Conservation (phyloP, 129 eudicot genomes). For the Centaurea solstitialis region DNA sequence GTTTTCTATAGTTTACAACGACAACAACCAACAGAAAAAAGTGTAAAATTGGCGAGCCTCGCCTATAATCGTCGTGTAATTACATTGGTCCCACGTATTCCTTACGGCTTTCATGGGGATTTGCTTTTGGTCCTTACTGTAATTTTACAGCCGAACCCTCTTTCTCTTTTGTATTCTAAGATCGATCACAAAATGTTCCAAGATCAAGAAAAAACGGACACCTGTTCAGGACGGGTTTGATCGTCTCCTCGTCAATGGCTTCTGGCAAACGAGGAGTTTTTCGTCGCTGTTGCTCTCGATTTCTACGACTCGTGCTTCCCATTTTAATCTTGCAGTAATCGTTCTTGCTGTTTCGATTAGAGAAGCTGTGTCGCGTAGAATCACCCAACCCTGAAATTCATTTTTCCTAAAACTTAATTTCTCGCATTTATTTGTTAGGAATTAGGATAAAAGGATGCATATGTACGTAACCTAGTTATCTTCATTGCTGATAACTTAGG, state of each 20-base stretch:
- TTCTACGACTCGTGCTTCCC: slow-evolving; percentile 97
- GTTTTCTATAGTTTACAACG: slow-evolving; percentile 26
- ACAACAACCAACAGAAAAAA: slow-evolving; percentile 11
- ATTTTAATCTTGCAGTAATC: slow-evolving; percentile 62
- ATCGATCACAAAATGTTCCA: background rate
- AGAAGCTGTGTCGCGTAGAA: slow-evolving; percentile 63
- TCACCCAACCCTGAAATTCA: slow-evolving; percentile 89
- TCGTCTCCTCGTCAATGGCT: slow-evolving; percentile 73
- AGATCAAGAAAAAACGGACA: background rate
- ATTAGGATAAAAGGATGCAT: background rate
- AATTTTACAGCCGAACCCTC: slow-evolving; percentile 23
- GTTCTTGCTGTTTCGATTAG: slow-evolving; percentile 79
- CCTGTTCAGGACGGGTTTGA: slow-evolving; percentile 37
- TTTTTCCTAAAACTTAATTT: background rate
- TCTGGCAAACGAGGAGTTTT: slow-evolving; percentile 91
- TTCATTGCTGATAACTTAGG: background rate
- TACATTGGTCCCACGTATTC: slow-evolving; percentile 37
- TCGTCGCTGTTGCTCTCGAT: slow-evolving; percentile 86
- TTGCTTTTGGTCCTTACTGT: slow-evolving; percentile 24
- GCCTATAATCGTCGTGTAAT: slow-evolving; percentile 34
- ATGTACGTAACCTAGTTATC: background rate
- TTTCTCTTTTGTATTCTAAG: slow-evolving; percentile 20
- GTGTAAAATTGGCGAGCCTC: slow-evolving; percentile 10
- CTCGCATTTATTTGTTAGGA: background rate
- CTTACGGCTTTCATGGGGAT: slow-evolving; percentile 34